Evolutionary conservation across 139 green algal species (phyloP), one percentile per base, ranked within the genome.

Genomic region (Diplosphaera chodatii): DNA sequence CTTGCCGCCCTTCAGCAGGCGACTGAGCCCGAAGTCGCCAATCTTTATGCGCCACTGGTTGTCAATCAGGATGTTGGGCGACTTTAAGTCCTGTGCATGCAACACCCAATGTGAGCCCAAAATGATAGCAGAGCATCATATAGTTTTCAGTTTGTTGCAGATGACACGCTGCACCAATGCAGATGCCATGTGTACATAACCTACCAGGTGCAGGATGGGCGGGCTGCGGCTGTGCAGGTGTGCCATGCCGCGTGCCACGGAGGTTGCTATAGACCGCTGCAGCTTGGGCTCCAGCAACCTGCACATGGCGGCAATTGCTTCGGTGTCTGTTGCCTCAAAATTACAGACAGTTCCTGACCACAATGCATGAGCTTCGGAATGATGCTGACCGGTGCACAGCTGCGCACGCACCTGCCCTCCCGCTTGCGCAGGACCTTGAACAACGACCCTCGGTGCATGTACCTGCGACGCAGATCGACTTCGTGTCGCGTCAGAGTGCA

Each of bases 141-240:
- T n/a, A n/a, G n/a, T n/a, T n/a, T n/a, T n/a, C n/a, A n/a, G n/a
- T n/a, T n/a, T 67, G 29, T 8, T 67, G 8, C 30, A 67, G 8
- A 13, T 13, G 8, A 67, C 8, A 67, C 8, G 10, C 37, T 48
- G 37, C 63, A 67, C 6, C 37, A 20, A 48, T 48, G 37, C 37
- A 48, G 37, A 48, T 10, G 6, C 37, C 37, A 48, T 6, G 8
- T 20, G 37, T 6, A 10, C 37, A 48, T 10, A 10, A 48, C 37
- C 37, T 33, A 83, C 84, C 64, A 89, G 78, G 77, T 96, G 91
- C 65, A 96, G 69, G 55, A 96, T 91, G 56, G 91, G 84, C 3
- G 91, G 91, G 21, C 13, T 64, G 40, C 86, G 86, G 25, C 76
- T 85, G 82, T 97, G 91, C 55, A 97, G 80, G 80, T 97, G 91